Evolutionary conservation across 169 alveolate genomes (phyloP), one percentile per base, ranked within the genome.

Genomic region (Hepatocystis sp.): DNA sequence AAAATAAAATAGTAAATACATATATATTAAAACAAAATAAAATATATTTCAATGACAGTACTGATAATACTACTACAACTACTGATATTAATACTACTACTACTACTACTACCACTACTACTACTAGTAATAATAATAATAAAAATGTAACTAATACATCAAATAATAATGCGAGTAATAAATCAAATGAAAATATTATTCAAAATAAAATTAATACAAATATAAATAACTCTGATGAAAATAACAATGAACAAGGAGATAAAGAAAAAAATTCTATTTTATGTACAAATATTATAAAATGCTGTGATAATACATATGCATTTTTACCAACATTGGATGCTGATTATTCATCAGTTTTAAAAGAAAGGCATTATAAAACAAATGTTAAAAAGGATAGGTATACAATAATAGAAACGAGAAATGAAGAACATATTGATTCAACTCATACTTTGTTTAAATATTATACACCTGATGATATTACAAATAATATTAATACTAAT

Each of bases 401-500:
- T 51, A 71, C 86, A 4, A 71, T 71, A 44, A 71, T 71, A 46
- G 86, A 71, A 71, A 71, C 86, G 27, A 40, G 86, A 63, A 71
- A 71, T 71, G 86, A 71, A 58, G 86, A 71, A 28, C 23, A 71
- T 71, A 55, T 71, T 27, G 86, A 71, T 55, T 55, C 86, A 17
- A 21, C 86, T n/a, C 86, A 71, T 3, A 71, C 86, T 4, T 46
- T 71, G 34, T 71, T 71, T 56, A 71, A 71, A 56, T 71, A 71
- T 61, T 71, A 71, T 51, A 71, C 68, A 10, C 27, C 71, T 42
- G 66, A 25, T 40, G 86, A 71, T 15, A 19, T 56, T 11, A 1
- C n/a, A 17, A 21, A 42, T 0, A 71, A 71, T 15, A 39, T n/a
- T n/a, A n/a, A n/a, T n/a, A n/a, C n/a, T n/a, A n/a, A n/a, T n/a